Conservation (phyloP, 106 monocot species). For the Acorus gramineus region DNA sequence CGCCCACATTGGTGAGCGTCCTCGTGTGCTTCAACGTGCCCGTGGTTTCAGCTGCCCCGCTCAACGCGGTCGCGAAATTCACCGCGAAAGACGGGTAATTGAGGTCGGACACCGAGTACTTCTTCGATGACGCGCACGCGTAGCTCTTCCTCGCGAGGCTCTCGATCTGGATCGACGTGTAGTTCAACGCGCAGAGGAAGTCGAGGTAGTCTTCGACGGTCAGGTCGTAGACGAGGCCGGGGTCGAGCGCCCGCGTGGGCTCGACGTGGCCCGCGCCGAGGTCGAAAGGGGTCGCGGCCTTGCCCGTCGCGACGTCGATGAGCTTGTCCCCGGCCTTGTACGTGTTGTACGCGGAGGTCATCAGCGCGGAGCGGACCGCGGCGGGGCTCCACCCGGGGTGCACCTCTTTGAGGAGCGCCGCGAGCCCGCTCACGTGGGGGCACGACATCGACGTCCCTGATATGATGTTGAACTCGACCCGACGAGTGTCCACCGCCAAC, state of each 20-base stretch:
- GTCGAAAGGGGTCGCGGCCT: conserved; percentile 61
- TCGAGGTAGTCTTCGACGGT: conserved; percentile 57
- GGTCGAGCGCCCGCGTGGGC: conserved; percentile 60
- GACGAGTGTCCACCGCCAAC: conserved; percentile 36
- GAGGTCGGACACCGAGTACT: conserved; percentile 36
- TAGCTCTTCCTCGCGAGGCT: conserved; percentile 28
- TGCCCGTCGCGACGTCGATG: conserved; percentile 63
- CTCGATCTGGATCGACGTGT: conserved; percentile 50
- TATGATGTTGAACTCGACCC: conserved; percentile 86
- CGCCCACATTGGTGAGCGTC: conserved; percentile 18
- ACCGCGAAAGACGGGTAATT: conserved; percentile 92
- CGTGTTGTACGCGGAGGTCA: conserved; percentile 65
- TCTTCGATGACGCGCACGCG: conserved; percentile 31
- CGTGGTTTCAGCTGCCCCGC: conserved; percentile 3
- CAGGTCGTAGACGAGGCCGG: conserved; percentile 81
- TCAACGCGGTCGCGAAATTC: conserved; percentile 33
- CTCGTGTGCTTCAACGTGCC: conserved; percentile 16
- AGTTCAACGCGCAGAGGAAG: conserved; percentile 83
- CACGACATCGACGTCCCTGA: conserved; percentile 99
- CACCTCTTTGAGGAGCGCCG: conserved; percentile 55
- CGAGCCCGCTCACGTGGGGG: conserved; percentile 93
- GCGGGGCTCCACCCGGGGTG: conserved; percentile 84
- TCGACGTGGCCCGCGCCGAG: conserved; percentile 85
- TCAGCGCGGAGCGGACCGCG: conserved; percentile 69
- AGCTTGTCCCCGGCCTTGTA: conserved; percentile 40